Percentiles rank a stretch among this genome's conserved stretches.
These are phyloP conservation scores for Tolypocladium amazonense DNA, from an alignment of 2,329 filamentous ascomycete genomes.

Conservation along the genomic window DNA sequence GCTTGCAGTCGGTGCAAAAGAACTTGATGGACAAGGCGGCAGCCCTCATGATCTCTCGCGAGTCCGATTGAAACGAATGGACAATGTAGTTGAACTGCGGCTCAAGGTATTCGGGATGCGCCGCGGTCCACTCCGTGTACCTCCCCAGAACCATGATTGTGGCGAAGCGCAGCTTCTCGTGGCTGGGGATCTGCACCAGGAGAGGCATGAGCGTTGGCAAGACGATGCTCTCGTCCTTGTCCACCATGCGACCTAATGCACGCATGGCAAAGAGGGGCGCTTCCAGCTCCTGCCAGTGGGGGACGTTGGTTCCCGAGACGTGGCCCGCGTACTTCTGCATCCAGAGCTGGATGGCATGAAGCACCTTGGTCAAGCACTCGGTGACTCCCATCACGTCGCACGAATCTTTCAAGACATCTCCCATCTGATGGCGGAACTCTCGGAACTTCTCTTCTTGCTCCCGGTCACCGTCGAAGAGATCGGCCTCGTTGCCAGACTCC, in stretches of 20 bases:
- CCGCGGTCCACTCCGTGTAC: constrained; percentile 96
- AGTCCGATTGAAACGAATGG: constrained; percentile 78
- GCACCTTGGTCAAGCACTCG: constrained; percentile 83
- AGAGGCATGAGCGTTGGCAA: constrained; percentile 87
- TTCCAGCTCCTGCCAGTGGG: constrained; percentile 93
- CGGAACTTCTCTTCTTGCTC: constrained; percentile 96
- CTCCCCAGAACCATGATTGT: constrained; percentile 95
- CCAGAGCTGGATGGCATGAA: constrained; percentile 78
- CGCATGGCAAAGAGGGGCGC: constrained; percentile 91
- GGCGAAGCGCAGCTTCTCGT: constrained; percentile 97
- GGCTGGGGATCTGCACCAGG: constrained; percentile 85
- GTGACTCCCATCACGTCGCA: constrained; percentile 93
- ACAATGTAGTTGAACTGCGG: constrained; percentile 94
- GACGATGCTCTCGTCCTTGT: constrained; percentile 76
- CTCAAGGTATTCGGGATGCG: constrained; percentile 85
- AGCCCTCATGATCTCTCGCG: constrained; percentile 82
- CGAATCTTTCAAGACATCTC: constrained; percentile 92
- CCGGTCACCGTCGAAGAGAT: constrained; percentile 90
- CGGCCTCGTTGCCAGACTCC: constrained; percentile 61
- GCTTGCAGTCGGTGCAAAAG: constrained; percentile 90
- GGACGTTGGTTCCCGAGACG: constrained; percentile 63
- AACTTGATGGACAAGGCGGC: constrained; percentile 93
- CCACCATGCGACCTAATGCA: constrained; percentile 93
- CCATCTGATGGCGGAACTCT: constrained; percentile 94
- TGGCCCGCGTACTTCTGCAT: constrained; percentile 71